Base-by-base conservation (phyloP, 225 moss, liverwort and hornwort genomes). In the Thuidium tamariscinum region DNA sequence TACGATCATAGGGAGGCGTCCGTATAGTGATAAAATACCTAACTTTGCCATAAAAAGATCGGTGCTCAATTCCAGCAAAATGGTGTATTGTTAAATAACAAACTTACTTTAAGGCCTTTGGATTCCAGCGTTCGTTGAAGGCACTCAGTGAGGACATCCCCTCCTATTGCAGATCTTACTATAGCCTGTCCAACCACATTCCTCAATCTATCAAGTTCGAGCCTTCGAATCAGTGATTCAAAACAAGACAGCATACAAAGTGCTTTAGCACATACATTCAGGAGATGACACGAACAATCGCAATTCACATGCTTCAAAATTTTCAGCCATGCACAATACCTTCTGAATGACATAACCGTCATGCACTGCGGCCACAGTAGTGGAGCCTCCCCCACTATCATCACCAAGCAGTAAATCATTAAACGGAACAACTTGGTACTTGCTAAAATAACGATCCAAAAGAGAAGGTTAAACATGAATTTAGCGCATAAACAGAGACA, bases 311-410 rank as follows among this genome's bases (percentile, higher is more conserved):
- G 25, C 36, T 68, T 75, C 60, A 80, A 8, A 55, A 67, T 78
- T 83, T 41, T 72, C 48, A 67, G 81, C 34, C 30, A 79, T 86
- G 69, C 63, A 59, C 39, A 77, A 46, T 93, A 96, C 96, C 97
- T 95, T 98, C 62, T 96, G 97, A 83, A 98, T 92, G 46, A 98
- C 96, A 87, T 98, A 98, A 67, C 97, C 97, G 89, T 98, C 96
- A 81, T 98, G 97, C 68, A 98, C 97, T 81, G 96, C 96, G 8
- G 96, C 96, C 81, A 98, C 95, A 6, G 95, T 98, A 42, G 96
- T 95, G 39, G 97, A 96, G 55, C 95, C 96, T 82, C 97, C 96
- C 64, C 96, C 97, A 89, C 96, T 96, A 82, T 88, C 86, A 89
- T 55, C 85, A 82, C 41, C 83, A 78, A 87, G 72, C 44, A 82